phyloP scores from a whole-genome alignment of 208 protist species.

The Trypanosoma conorhini region DNA sequence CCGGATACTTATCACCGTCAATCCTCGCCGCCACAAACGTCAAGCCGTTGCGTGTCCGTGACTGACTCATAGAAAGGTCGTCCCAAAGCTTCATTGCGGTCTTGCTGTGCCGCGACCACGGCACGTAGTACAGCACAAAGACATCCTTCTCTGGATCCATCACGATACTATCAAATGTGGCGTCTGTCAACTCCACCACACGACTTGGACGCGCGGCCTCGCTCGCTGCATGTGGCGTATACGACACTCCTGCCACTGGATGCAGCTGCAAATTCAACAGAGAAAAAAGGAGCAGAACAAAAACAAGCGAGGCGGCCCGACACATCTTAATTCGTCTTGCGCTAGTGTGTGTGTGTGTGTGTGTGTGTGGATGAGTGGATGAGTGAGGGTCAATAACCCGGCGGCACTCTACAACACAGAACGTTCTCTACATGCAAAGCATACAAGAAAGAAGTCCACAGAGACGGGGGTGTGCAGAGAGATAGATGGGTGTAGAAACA shows the following conservation, averaged over 20 bases:
- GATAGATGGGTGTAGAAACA: not conserved
- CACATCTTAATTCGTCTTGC: not conserved
- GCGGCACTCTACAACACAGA: too few relatives aligned
- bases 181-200: constrained; percentile 62
- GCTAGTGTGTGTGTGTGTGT: not conserved
- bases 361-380: not conserved
- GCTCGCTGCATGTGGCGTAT: not conserved
- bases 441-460: too few relatives aligned
- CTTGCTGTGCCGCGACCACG: constrained; percentile 58
- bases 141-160: constrained; percentile 50
- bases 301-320: not conserved
- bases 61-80: constrained; percentile 74
- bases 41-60: constrained; percentile 41
- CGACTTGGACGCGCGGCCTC: constrained; percentile 21
- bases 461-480: too few relatives aligned
- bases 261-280: constrained; percentile 9
- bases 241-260: not conserved
- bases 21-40: constrained; percentile 70
- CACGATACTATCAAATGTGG: constrained; percentile 66
- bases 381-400: not conserved
- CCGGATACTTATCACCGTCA: constrained; percentile 58
- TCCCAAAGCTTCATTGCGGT: constrained; percentile 42
- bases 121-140: constrained; percentile 77
- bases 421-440: not conserved
- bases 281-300: constrained; percentile 4